phyloP scores from a whole-genome alignment of 208 protist genomes.

The Balamuthia mandrillaris region DNA sequence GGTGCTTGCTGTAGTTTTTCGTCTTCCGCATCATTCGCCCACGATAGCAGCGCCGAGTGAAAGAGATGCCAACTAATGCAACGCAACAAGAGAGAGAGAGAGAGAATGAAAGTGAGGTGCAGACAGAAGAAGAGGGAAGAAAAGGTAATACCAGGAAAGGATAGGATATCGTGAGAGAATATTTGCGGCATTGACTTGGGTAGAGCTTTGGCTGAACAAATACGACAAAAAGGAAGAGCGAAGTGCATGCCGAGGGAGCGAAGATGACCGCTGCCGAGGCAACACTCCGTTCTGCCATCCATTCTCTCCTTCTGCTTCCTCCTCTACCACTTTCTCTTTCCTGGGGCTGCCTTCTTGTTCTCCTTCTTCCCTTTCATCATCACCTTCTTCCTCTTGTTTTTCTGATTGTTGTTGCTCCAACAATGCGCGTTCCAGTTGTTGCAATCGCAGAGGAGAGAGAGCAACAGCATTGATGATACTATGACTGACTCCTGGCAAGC shows the following conservation, averaged over 20 bases:
- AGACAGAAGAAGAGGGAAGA: too few species aligned
- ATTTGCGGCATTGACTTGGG: too few species aligned
- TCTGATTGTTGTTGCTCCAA: too few species aligned
- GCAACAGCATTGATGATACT: slow-evolving; percentile 12
- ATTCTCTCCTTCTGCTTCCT: neutral
- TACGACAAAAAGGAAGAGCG: too few species aligned
- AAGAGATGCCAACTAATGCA: slow-evolving; percentile 3
- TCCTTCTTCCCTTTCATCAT: neutral
- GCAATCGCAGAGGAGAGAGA: neutral
- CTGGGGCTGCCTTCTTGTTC: neutral
- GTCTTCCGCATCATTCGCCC: slow-evolving; percentile 13
- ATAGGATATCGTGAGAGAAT: too few species aligned
- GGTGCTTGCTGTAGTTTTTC: neutral
- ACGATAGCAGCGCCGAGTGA: neutral
- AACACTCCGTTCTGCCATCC: neutral
- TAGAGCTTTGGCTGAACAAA: too few species aligned
- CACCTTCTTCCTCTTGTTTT: neutral
- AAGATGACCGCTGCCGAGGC: too few species aligned
- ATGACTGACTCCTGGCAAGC: slow-evolving; percentile 23
- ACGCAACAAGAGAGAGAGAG: too few species aligned
- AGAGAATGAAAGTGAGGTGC: too few species aligned
- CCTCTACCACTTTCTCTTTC: neutral
- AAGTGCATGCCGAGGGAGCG: too few species aligned
- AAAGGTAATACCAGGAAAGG: too few species aligned
- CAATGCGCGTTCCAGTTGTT: slow-evolving; percentile 22